Percentiles rank a stretch among this genome's conserved stretches.
These are phyloP conservation scores for Cladosporium velox DNA, from an alignment of 2,329 filamentous ascomycete species.

Conservation along the genomic window DNA sequence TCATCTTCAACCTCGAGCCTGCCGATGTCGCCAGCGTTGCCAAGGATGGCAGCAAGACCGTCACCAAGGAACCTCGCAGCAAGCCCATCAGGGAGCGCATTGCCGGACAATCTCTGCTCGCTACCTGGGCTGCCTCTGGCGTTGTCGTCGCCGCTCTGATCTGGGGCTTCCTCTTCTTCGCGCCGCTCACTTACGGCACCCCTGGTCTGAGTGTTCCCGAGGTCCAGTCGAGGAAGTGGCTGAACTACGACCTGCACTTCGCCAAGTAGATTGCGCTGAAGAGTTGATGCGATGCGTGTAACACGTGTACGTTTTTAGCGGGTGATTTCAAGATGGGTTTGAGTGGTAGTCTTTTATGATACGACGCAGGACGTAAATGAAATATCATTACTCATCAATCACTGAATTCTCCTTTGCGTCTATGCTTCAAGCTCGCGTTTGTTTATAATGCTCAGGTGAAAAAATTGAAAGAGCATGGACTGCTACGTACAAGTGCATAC, in stretches of 20 bases:
- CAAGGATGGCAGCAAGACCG: constrained; percentile 39
- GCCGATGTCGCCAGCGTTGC: constrained; percentile 57
- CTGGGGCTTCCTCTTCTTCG: constrained; percentile 88
- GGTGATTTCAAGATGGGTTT: background rate
- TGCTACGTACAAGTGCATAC: too few species aligned
- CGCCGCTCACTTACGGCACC: constrained; percentile 92
- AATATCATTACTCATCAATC: background rate
- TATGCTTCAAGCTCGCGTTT: background rate
- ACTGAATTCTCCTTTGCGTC: background rate
- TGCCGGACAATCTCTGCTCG: constrained; percentile 72
- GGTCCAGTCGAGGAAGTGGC: constrained; percentile 86
- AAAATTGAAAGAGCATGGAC: too few species aligned
- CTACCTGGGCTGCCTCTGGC: constrained; percentile 74
- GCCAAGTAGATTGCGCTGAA: constrained; percentile 69
- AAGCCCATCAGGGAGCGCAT: constrained; percentile 81
- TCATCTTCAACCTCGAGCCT: constrained; percentile 90
- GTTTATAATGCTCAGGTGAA: background rate
- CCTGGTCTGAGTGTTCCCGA: constrained; percentile 79
- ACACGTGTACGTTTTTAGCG: background rate
- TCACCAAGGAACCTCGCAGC: constrained; percentile 53
- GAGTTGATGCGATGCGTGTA: background rate
- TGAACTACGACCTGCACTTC: constrained; percentile 97
- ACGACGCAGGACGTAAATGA: background rate
- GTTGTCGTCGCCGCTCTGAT: constrained; percentile 69
- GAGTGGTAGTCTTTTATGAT: background rate